phyloP scores from a whole-genome alignment of 495 filamentous ascomycete genomes.

The Annulohypoxylon maeteangense region DNA sequence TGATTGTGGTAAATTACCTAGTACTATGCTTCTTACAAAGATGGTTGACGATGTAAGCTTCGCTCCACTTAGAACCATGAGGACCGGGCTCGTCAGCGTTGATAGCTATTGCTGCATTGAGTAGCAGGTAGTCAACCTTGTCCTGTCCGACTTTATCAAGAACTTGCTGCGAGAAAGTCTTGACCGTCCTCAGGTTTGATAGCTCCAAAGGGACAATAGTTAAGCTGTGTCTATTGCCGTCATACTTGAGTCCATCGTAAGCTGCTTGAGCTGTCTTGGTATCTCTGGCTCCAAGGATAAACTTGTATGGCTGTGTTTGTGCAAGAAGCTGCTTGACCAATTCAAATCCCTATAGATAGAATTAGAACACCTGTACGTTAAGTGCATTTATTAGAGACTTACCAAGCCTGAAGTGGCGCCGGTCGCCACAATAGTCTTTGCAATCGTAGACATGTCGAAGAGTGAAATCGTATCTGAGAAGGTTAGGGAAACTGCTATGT shows the following conservation, averaged over 20 bases:
- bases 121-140: conserved; percentile 54
- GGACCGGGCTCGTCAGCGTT: conserved; percentile 41
- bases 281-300: conserved; percentile 59
- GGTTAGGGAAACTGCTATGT: background rate
- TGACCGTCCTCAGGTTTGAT: conserved; percentile 48
- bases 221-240: conserved; percentile 49
- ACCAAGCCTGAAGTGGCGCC: conserved; percentile 59
- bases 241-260: conserved; percentile 50
- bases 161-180: conserved; percentile 51
- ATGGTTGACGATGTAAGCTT: conserved; percentile 56
- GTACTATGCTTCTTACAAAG: conserved; percentile 56
- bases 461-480: background rate
- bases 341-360: conserved; percentile 56
- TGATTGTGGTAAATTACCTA: background rate
- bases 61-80: conserved; percentile 52
- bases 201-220: conserved; percentile 57
- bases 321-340: conserved; percentile 54
- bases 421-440: conserved; percentile 58
- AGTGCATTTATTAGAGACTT: background rate
- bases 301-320: conserved; percentile 53
- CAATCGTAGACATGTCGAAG: conserved; percentile 47
- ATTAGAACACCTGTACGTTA: conserved; percentile 4
- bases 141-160: conserved; percentile 51
- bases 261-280: conserved; percentile 48
- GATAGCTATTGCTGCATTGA: conserved; percentile 52